Conservation (phyloP, 2,329 filamentous ascomycete genomes). For the Botryotinia narcissicola region DNA sequence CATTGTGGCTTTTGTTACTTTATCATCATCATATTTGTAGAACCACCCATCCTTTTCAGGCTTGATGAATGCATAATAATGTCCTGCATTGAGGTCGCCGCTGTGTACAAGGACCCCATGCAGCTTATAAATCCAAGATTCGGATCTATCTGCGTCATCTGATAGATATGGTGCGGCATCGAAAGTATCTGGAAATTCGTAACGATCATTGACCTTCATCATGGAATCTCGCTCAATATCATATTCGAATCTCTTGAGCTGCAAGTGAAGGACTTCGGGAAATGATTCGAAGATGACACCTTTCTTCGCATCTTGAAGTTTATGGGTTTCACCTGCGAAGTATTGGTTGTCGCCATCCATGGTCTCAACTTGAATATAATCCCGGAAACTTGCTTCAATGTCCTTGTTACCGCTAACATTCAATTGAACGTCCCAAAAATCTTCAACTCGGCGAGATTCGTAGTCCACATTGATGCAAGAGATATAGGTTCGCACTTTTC, state of each 20-base stretch:
- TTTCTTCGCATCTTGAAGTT: constrained; percentile 94
- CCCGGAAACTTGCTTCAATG: constrained; percentile 88
- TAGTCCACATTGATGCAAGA: constrained; percentile 98
- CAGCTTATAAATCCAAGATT: constrained; percentile 87
- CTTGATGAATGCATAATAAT: constrained; percentile 97
- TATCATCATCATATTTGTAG: constrained; percentile 96
- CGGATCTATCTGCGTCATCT: constrained; percentile 79
- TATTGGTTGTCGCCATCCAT: constrained; percentile 99
- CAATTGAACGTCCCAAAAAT: constrained; percentile 98
- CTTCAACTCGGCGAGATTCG: constrained; percentile 91
- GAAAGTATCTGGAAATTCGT: constrained; percentile 82
- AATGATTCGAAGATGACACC: constrained; percentile 97
- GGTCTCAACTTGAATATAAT: constrained; percentile 95
- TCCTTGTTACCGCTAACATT: constrained; percentile 95
- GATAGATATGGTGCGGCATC: constrained; percentile 86
- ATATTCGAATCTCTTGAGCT: constrained; percentile 97
- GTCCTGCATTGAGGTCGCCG: constrained; percentile 92
- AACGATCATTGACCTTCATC: constrained; percentile 97
- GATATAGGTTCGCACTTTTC: constrained; percentile 98
- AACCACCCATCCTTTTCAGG: constrained; percentile 91
- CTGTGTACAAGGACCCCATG: constrained; percentile 96
- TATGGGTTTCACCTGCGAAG: constrained; percentile 83
- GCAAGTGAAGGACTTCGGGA: constrained; percentile 88
- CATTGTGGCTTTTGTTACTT: constrained; percentile 89
- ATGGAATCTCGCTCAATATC: constrained; percentile 94